Evolutionary conservation across 2,329 filamentous ascomycete genomes (phyloP).

Genomic region (Xylaria sp.): DNA sequence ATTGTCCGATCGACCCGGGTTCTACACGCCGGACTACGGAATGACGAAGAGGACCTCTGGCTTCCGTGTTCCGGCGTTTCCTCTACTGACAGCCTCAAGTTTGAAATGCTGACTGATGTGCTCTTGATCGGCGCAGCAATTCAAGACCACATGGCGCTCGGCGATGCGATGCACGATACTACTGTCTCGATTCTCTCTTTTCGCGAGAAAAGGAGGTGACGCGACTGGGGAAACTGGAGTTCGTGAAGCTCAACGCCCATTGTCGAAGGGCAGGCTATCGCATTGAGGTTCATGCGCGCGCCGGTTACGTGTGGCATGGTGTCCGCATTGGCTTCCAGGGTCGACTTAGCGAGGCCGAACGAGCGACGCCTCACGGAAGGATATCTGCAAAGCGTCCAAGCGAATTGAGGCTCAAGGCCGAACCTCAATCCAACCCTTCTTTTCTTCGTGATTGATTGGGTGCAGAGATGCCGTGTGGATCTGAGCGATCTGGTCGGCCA

Average conservation of each 20-base stretch:
- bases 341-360: background rate
- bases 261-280: background rate
- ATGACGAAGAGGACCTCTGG: conserved; percentile 9
- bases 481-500: background rate
- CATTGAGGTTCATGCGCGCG: background rate
- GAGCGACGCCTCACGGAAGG: background rate
- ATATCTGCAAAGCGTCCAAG: conserved; percentile 18
- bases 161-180: background rate
- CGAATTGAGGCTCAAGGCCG: conserved; percentile 29
- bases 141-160: conserved; percentile 9
- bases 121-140: conserved; percentile 23
- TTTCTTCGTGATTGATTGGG: conserved; percentile 21
- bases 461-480: conserved; percentile 3
- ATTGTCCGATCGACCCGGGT: conserved; percentile 32
- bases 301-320: background rate
- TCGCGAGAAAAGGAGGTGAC: background rate
- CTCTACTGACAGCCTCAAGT: conserved; percentile 5
- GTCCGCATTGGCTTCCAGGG: background rate
- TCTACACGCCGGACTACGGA: conserved; percentile 18
- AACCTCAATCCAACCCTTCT: conserved; percentile 16
- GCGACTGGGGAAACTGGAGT: too few species aligned
- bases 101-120: conserved; percentile 20
- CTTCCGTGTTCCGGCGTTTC: conserved; percentile 6
- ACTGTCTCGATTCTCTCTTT: background rate
- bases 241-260: too few species aligned